Evolutionary conservation across 2,329 filamentous ascomycete species (phyloP), one percentile per base, ranked within the genome.

Genomic region (Graphium sp.): DNA sequence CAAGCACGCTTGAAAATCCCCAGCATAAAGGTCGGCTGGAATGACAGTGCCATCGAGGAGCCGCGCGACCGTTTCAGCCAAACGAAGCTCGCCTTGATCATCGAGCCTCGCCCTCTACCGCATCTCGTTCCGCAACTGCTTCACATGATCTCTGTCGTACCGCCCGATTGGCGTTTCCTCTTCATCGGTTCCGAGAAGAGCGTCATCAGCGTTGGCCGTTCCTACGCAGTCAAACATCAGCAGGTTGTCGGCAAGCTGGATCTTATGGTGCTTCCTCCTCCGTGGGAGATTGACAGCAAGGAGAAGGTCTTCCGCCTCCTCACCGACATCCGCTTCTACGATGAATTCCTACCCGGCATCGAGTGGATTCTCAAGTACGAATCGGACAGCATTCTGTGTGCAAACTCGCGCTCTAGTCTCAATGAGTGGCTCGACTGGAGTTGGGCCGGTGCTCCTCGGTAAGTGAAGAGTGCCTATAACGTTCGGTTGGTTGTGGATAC

Each of bases 311-410:
- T 48, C 35, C 50, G 59, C 17, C 40, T 61, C 5, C 43, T 69
- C 30, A 68, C 64, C 4, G 58, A 62, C 35, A 29, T 52, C 2
- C 52, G 59, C 22, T 65, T 70, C 39, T 70, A 69, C 39, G 50
- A 63, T 34, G 54, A 60, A 34, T 55, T 63, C 27, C 39, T 66
- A 12, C 53, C 60, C 1, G 50, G 48, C 0, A 60, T 58, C 19
- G 62, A 68, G 43, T 67, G 60, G 60, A 43, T 69, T 16, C 47
- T 70, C 30, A 59, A 60, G 39, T 69, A 58, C 37, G 61, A 68
- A 37, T 49, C 54, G n/a, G 64, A 69, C 40, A 64, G 58, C 38
- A 64, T 69, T 25, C 44, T 68, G 25, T 69, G 64, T 37, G 56
- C 62, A 31, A 67, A 67, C 39, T 62, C 61, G 8, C 48, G 49